Evolutionary conservation across 306 rosid species (phyloP), one percentile per base, ranked within the genome.

Genomic region (Malus orientalis): DNA sequence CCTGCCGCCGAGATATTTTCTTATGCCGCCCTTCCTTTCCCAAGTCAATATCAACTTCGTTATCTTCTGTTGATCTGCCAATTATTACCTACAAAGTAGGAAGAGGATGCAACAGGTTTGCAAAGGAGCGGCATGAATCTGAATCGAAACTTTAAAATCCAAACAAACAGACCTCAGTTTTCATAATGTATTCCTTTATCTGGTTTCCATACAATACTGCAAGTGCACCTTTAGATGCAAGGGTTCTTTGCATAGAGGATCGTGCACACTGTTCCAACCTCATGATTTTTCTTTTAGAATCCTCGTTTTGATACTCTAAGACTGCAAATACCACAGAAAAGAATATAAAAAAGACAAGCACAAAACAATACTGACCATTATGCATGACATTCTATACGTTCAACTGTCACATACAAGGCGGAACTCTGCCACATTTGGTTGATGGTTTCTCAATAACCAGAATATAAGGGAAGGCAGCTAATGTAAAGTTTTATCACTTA

Each of bases 1-100:
- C 98, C 86, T 93, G 98, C 78, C 87, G 88, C 78, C 98, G 86
- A 67, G 98, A 93, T 81, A 91, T 88, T 80, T 86, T 88, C 86
- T 80, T 88, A 71, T 91, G 90, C 15, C 20, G 71, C 69, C 89
- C 93, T 85, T 88, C 93, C 88, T 76, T 84, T 67, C 91, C 84
- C 84, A 93, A 86, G 88, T 93, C 91, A 80, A 93, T 89, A 80
- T 93, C 97, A 82, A 93, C 98, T 54, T 70, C 75, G 49, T 80
- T 5, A 22, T 85, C 96, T 20, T 81, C 85, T 19, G 98, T 85
- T 80, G 87, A 85, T 87, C 98, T 85, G 68, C 98, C 98, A 81
- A 93, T 88, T 74, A 89, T 80, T 65, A 93, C 96, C 98, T 93
- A 76, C 45, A 58, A 71, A 69, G 79, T 70, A 77, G 70, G 75